Percentiles rank a stretch among this genome's conserved stretches.
Conservation (phyloP, 2,329 filamentous ascomycete species). For the Elsinoe arachidis region DNA sequence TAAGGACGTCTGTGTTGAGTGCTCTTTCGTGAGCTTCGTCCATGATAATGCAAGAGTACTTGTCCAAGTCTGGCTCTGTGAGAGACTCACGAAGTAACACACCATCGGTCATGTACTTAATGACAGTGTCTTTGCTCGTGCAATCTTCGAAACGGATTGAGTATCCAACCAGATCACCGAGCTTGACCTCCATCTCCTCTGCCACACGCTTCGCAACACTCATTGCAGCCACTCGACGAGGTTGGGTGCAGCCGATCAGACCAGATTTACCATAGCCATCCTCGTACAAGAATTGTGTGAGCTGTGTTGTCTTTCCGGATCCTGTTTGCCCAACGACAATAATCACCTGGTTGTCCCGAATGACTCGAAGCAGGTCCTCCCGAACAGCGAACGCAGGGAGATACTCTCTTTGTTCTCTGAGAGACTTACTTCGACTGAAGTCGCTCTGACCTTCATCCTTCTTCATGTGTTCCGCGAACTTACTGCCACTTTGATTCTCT, state of each 20-base stretch:
- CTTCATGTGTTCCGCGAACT: conserved; percentile 86
- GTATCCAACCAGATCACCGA: conserved; percentile 85
- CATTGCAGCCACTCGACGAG: conserved; percentile 94
- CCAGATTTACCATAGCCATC: conserved; percentile 83
- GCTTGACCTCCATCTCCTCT: conserved; percentile 92
- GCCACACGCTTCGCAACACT: conserved; percentile 96
- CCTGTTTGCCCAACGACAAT: conserved; percentile 97
- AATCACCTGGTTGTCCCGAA: conserved; percentile 92
- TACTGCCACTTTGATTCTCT: conserved; percentile 53
- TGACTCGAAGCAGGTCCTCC: conserved; percentile 83
- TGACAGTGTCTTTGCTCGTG: conserved; percentile 86
- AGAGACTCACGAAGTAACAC: conserved; percentile 87
- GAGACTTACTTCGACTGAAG: conserved; percentile 85
- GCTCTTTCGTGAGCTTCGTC: conserved; percentile 97
- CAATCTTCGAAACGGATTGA: conserved; percentile 98
- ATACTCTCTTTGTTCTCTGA: conserved; percentile 86
- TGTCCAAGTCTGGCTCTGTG: conserved; percentile 84
- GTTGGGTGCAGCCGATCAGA: conserved; percentile 94
- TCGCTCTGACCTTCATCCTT: conserved; percentile 73
- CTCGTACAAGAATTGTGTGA: conserved; percentile 93
- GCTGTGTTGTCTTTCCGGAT: conserved; percentile 93
- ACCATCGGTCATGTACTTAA: conserved; percentile 99
- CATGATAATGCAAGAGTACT: conserved; percentile 98
- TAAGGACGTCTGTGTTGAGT: conserved; percentile 91
- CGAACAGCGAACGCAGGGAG: conserved; percentile 92